Base-by-base conservation (phyloP, 495 filamentous ascomycete genomes). In the Talaromyces ruber region DNA sequence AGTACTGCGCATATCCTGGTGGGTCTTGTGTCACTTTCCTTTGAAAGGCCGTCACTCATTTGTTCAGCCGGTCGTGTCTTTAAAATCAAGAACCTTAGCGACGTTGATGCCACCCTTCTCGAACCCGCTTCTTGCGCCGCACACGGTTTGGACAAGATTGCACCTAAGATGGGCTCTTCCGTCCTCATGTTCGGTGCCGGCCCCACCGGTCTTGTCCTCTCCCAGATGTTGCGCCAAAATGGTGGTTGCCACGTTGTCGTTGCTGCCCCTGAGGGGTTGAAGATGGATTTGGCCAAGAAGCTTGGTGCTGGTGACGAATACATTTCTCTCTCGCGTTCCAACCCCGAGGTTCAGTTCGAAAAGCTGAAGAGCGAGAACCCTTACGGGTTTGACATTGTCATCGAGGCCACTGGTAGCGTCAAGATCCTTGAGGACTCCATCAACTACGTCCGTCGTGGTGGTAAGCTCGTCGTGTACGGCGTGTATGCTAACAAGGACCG, bases 121-220 rank as follows among this genome's bases (percentile, higher is more conserved):
- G 87, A 90, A 68, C 87, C 87, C 9, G 86, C 86, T 11, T 88
- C 87, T 5, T 89, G 86, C 65, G 86, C 87, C 26, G 81, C 82
- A 45, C 87, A 90, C 64, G 87, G 86, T 28, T 74, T 89, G 26
- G 87, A 90, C 68, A 88, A 86, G 76, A 90, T 90, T 64, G 80
- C 82, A 1, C 86, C 86, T 2, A 84, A 84, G 71, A 79, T 88
- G 67, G 85, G 84, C 51, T 88, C 86, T 3, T 82, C 82, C 29
- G 85, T 87, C 32, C 79, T 88, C 34, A 78, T 79, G 43, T 87
- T 88, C 70, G 87, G 85, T 63, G 86, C 86, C 58, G 87, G 87
- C 16, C 87, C 86, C 32, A 90, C 86, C 45, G 85, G 85, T 64
- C 73, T 86, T 43, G 78, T 79, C 56, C 75, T 88, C 16, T 80